Conservation (phyloP, 352 stramenopile species). For the Phytopythium cucurbitacearum region DNA sequence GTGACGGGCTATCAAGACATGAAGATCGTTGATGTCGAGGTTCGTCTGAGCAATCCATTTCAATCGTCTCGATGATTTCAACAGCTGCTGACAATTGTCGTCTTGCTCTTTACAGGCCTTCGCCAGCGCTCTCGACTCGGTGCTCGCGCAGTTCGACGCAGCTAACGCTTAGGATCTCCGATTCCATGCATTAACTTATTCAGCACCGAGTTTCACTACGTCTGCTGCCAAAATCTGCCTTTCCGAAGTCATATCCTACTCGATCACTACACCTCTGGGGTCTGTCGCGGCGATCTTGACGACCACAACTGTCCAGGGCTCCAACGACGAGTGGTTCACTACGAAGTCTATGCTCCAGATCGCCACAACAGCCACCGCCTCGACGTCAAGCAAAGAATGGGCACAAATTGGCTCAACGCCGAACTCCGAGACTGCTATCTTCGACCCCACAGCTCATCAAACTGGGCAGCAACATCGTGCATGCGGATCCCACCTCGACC, state of each 20-base stretch:
- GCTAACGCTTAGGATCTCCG: background rate
- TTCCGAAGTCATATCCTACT: conserved; percentile 29
- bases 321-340: conserved; percentile 57
- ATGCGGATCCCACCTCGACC: too few species aligned
- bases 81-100: background rate
- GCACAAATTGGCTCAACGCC: background rate
- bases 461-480: too few species aligned
- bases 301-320: conserved; percentile 24
- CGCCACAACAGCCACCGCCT: background rate
- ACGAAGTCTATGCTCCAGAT: conserved; percentile 11
- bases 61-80: background rate
- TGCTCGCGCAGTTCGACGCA: conserved; percentile 45
- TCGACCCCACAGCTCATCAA: too few species aligned
- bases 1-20: conserved; percentile 18
- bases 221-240: conserved; percentile 39
- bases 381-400: background rate
- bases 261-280: conserved; percentile 12
- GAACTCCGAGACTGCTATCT: too few species aligned
- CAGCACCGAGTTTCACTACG: too few species aligned
- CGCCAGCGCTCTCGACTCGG: conserved; percentile 36
- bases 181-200: too few species aligned
- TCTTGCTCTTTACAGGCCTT: conserved; percentile 22
- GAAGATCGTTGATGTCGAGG: conserved; percentile 44
- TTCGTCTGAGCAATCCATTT: conserved; percentile 4
- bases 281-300: conserved; percentile 13